These are phyloP conservation scores for Colletotrichum sp. DNA, from an alignment of 2,329 filamentous ascomycete species.

Conservation along the genomic window DNA sequence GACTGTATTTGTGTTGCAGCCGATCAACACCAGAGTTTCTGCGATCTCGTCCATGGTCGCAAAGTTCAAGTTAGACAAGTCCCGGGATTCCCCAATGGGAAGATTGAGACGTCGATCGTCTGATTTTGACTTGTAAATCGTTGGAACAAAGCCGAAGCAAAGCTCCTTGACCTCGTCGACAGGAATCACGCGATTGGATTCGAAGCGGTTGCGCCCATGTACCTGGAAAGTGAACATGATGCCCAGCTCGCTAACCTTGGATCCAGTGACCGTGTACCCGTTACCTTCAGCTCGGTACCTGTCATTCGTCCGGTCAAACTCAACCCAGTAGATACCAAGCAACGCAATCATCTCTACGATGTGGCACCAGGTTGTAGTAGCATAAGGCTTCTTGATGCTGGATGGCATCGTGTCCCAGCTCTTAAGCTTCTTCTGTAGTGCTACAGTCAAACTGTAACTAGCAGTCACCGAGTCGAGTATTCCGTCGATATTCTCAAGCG, in stretches of 20 bases:
- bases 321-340: slow-evolving; percentile 63
- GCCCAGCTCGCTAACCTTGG: slow-evolving; percentile 52
- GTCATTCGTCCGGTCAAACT: slow-evolving; percentile 57
- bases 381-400: slow-evolving; percentile 52
- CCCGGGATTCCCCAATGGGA: slow-evolving; percentile 44
- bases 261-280: slow-evolving; percentile 55
- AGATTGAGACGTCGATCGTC: slow-evolving; percentile 44
- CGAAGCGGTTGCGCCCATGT: slow-evolving; percentile 52
- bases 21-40: slow-evolving; percentile 56
- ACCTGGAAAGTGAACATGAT: slow-evolving; percentile 60
- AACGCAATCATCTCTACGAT: slow-evolving; percentile 59
- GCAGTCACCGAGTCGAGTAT: too few relatives aligned
- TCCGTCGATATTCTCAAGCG: too few relatives aligned
- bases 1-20: slow-evolving; percentile 56
- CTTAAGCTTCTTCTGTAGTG: slow-evolving; percentile 34
- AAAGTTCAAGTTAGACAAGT: slow-evolving; percentile 50
- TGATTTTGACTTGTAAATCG: slow-evolving; percentile 50
- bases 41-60: slow-evolving; percentile 54
- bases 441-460: too few relatives aligned
- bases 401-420: slow-evolving; percentile 59
- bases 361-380: slow-evolving; percentile 60
- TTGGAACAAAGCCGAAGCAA: slow-evolving; percentile 60
- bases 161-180: slow-evolving; percentile 58
- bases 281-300: slow-evolving; percentile 62
- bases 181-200: slow-evolving; percentile 56